Evolutionary conservation across 495 filamentous ascomycete species (phyloP).

Genomic region (Wilcoxina mikolae): DNA sequence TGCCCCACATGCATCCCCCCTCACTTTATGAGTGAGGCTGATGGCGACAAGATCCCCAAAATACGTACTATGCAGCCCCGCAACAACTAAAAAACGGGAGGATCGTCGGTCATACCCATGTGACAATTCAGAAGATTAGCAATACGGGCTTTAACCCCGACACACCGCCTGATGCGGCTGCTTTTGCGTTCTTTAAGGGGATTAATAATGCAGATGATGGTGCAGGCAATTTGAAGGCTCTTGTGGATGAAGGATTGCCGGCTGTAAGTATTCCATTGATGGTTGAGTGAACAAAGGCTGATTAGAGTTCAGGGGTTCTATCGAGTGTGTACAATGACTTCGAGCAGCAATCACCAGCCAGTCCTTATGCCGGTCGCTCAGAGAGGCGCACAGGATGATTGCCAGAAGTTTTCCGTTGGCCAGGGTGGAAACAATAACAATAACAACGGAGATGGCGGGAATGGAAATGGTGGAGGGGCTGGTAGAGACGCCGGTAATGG

Average conservation of each 20-base stretch:
- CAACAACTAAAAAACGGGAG: conserved; percentile 41
- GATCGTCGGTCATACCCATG: conserved; percentile 58
- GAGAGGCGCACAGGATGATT: conserved; percentile 60
- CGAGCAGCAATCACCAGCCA: conserved; percentile 56
- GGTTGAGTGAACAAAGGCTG: neutral
- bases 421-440: neutral
- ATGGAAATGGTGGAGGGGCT: too few species aligned
- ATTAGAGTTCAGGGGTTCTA: conserved; percentile 29
- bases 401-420: conserved; percentile 43
- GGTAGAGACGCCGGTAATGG: too few species aligned
- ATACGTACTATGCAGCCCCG: conserved; percentile 54
- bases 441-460: too few species aligned
- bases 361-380: conserved; percentile 65
- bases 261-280: conserved; percentile 32
- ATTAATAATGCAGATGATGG: conserved; percentile 59
- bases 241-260: conserved; percentile 48
- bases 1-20: neutral
- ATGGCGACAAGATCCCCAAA: conserved; percentile 22
- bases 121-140: conserved; percentile 48
- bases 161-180: conserved; percentile 37
- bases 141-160: conserved; percentile 34
- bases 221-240: conserved; percentile 40
- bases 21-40: neutral
- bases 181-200: conserved; percentile 62
- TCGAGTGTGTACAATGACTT: conserved; percentile 56